A percentile compares a stretch with the other conserved stretches of the same genome.
These are phyloP conservation scores for Athelia sp. DNA, from an alignment of 1,284 basidiomycete species.

Conservation along the genomic window DNA sequence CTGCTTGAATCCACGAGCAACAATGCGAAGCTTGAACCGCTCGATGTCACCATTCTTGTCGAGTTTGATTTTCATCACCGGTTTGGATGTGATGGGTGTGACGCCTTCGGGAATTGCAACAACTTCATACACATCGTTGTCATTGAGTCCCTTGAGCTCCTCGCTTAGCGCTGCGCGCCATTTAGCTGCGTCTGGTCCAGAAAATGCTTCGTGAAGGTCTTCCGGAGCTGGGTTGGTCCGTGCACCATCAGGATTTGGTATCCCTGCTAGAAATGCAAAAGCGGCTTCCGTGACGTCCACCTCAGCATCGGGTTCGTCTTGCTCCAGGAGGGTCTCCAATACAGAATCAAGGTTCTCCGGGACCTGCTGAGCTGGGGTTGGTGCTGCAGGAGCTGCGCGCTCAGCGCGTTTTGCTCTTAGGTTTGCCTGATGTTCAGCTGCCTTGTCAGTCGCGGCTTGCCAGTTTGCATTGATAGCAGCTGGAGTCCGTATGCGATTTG, in stretches of 20 bases:
- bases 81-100: conserved; percentile 5
- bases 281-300: neutral
- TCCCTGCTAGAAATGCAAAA: neutral
- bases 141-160: conserved; percentile 10
- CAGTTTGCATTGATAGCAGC: no score
- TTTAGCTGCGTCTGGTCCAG: conserved; percentile 1
- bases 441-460: neutral
- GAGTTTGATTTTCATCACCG: conserved; percentile 2
- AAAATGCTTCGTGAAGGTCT: neutral
- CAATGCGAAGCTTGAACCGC: conserved; percentile 3
- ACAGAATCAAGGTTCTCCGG: neutral
- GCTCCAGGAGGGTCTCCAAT: neutral
- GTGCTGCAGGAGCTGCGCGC: neutral
- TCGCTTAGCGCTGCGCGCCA: conserved; percentile 8
- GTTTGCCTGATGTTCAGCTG: neutral
- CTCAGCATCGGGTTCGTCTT: neutral
- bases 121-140: conserved; percentile 14
- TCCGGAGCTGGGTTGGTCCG: neutral
- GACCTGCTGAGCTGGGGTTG: neutral
- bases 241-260: neutral
- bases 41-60: conserved; percentile 9
- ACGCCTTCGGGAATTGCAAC: conserved; percentile 13
- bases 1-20: neutral
- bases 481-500: no score
- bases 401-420: neutral